Evolutionary conservation across 148 eudicot genomes (phyloP).

Genomic region (Salicornia ramosissima): DNA sequence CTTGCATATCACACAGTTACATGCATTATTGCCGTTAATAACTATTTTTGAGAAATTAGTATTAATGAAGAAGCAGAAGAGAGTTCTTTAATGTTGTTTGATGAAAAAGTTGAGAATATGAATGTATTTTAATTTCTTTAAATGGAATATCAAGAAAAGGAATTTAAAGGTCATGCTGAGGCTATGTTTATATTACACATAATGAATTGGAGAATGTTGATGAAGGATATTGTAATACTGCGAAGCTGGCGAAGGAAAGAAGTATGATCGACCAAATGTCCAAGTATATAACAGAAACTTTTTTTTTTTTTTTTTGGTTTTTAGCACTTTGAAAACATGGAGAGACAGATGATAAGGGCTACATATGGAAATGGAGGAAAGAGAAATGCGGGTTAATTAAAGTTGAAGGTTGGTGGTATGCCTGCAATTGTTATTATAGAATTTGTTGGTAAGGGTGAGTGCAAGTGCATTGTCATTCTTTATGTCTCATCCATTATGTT

Average conservation of each 20-base stretch:
- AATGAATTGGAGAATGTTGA: background rate
- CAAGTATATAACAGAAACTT: background rate
- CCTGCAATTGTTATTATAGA: background rate
- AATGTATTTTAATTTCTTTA: too few relatives aligned
- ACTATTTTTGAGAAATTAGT: background rate
- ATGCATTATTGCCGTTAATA: background rate
- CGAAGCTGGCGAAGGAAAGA: background rate
- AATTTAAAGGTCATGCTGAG: background rate
- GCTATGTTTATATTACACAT: background rate
- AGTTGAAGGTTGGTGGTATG: background rate
- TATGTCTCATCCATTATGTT: too few relatives aligned
- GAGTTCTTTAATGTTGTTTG: background rate
- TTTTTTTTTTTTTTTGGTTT: too few relatives aligned
- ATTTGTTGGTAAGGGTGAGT: background rate
- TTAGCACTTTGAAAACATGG: too few relatives aligned
- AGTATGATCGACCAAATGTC: background rate
- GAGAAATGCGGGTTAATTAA: background rate
- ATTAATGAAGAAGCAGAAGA: background rate
- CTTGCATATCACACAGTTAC: background rate
- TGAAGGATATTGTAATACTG: background rate
- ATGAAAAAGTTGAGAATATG: background rate
- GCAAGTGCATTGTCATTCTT: background rate
- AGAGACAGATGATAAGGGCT: background rate
- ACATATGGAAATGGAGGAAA: background rate
- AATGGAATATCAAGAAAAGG: background rate